phyloP scores from a whole-genome alignment of 495 filamentous ascomycete species.

The Hyaloscypha hepaticicola region DNA sequence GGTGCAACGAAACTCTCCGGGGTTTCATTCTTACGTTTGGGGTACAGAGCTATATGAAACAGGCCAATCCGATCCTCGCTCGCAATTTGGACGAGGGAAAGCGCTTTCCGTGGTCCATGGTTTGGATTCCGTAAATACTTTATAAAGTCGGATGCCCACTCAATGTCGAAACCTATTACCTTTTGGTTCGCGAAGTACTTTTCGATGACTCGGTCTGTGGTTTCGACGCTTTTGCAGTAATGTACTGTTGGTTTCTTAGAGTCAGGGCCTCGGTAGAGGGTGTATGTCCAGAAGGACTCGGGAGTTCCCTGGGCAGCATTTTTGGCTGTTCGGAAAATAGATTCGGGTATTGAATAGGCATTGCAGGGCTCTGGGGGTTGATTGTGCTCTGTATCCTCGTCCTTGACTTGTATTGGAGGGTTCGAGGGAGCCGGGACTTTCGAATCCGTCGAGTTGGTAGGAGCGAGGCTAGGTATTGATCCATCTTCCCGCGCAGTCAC shows the following conservation, averaged over 20 bases:
- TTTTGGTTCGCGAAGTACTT: conserved; percentile 66
- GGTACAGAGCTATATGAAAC: conserved; percentile 71
- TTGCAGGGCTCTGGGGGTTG: conserved; percentile 18
- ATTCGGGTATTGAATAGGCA: conserved; percentile 44
- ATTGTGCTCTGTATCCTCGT: conserved; percentile 19
- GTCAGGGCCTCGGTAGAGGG: conserved; percentile 53
- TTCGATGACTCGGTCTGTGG: conserved; percentile 61
- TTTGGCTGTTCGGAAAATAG: conserved; percentile 45
- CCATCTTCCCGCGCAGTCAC: not conserved
- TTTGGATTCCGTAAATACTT: conserved; percentile 24
- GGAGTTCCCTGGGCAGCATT: conserved; percentile 39
- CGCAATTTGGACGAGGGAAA: conserved; percentile 79
- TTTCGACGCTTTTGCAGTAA: conserved; percentile 68
- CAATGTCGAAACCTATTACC: conserved; percentile 81
- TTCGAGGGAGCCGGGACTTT: not conserved
- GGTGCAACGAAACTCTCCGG: conserved; percentile 63
- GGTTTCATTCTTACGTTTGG: conserved; percentile 34
- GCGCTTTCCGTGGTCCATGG: conserved; percentile 57
- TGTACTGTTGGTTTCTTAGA: conserved; percentile 51
- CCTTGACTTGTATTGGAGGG: not conserved
- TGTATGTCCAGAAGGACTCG: conserved; percentile 65
- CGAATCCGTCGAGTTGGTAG: not conserved
- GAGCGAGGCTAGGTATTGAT: not conserved
- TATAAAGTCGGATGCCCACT: conserved; percentile 66
- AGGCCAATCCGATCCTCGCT: conserved; percentile 75